A percentile compares a stretch with the other conserved stretches of the same genome.
Conservation (phyloP, 495 filamentous ascomycete species). For the Lasiosphaeria hispida region DNA sequence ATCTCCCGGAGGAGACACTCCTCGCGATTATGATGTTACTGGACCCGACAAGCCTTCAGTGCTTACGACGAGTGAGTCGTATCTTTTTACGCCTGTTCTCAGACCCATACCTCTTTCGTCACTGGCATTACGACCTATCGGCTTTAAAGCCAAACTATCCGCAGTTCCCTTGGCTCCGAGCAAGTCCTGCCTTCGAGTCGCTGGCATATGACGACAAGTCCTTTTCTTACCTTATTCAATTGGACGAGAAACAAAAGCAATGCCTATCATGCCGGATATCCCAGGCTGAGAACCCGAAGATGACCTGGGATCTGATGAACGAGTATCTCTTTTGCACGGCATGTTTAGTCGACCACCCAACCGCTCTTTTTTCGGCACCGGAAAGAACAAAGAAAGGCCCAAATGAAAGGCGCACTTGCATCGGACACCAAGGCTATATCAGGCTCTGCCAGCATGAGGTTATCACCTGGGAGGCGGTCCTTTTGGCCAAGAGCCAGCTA, state of each 20-base stretch:
- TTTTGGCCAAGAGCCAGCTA: background rate
- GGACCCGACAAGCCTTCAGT: no score
- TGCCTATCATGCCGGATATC: background rate
- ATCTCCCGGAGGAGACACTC: background rate
- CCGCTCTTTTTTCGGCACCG: background rate
- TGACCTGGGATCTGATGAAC: background rate
- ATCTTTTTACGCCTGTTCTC: background rate
- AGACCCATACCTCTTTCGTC: background rate
- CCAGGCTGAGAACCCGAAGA: background rate
- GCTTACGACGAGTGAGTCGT: no score
- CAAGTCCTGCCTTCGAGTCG: background rate
- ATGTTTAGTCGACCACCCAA: background rate
- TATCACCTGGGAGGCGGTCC: background rate
- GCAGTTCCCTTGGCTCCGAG: background rate
- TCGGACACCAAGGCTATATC: background rate
- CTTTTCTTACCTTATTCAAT: no score
- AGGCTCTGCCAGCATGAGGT: background rate
- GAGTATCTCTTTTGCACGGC: background rate
- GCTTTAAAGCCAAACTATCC: background rate
- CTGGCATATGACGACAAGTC: no score
- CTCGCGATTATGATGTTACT: no score
- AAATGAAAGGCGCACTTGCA: background rate
- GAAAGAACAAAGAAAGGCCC: background rate
- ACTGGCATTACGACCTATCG: background rate
- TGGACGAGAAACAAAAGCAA: background rate